Evolutionary conservation across 768 basidiomycete genomes (phyloP).

Genomic region (Lactarius tabidus): DNA sequence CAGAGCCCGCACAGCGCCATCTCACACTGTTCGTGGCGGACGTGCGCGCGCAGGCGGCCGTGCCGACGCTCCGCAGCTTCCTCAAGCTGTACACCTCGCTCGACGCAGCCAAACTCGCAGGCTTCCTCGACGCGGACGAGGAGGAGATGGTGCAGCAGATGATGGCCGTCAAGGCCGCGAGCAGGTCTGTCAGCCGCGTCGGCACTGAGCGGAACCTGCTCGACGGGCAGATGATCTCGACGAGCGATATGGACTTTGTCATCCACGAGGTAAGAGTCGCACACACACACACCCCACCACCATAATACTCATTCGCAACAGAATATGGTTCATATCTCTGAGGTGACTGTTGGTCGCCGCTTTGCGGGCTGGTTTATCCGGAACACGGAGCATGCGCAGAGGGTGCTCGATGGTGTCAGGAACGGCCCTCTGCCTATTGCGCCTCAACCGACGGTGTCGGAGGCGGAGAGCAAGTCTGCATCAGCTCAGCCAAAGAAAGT

Average conservation of each 20-base stretch:
- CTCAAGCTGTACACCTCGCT: constrained; percentile 94
- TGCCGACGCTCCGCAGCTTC: constrained; percentile 86
- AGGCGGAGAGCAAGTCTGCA: constrained; percentile 16
- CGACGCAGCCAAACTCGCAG: constrained; percentile 85
- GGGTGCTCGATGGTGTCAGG: constrained; percentile 77
- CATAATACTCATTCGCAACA: constrained; percentile 31
- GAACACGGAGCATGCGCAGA: constrained; percentile 87
- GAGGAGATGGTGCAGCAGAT: constrained; percentile 94
- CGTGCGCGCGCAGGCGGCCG: constrained; percentile 67
- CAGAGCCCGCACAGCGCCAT: constrained; percentile 82
- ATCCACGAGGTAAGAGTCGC: constrained; percentile 73
- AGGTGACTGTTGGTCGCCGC: constrained; percentile 88
- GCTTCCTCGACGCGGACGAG: constrained; percentile 88
- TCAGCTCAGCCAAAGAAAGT: constrained; percentile 22
- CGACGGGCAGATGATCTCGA: constrained; percentile 82
- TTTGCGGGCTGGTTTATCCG: constrained; percentile 98
- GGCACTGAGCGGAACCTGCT: constrained; percentile 54
- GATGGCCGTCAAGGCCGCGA: constrained; percentile 93
- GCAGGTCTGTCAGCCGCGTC: constrained; percentile 64
- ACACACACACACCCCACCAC: not conserved
- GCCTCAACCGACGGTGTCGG: not conserved
- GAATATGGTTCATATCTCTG: constrained; percentile 97
- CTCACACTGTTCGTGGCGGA: constrained; percentile 80
- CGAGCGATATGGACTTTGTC: constrained; percentile 93
- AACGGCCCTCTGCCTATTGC: constrained; percentile 47